Evolutionary conservation across 768 basidiomycete genomes (phyloP).

Genomic region (Kondoa malvinella): DNA sequence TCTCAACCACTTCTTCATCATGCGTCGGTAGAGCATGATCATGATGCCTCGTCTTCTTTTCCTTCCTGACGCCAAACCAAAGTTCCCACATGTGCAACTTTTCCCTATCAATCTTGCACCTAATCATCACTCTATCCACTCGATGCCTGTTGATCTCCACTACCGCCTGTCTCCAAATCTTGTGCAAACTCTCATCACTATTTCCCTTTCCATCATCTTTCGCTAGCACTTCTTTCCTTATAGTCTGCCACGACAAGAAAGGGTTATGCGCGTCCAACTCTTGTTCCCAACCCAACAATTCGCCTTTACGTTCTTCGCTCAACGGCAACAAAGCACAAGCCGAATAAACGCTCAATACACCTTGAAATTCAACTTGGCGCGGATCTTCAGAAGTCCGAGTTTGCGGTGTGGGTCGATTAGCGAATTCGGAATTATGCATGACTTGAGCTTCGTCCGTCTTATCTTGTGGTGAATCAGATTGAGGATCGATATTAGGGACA

Average conservation of each 20-base stretch:
- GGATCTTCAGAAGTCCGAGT: background rate
- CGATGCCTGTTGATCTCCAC: conserved; percentile 11
- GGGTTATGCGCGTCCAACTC: conserved; percentile 6
- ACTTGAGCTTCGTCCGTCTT: background rate
- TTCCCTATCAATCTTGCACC: conserved; percentile 9
- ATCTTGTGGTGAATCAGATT: background rate
- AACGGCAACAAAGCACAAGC: background rate
- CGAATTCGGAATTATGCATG: background rate
- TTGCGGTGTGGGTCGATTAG: background rate
- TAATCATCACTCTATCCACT: conserved; percentile 6
- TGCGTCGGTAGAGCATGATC: background rate
- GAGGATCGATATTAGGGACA: background rate
- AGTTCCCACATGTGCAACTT: conserved; percentile 8
- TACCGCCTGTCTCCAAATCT: conserved; percentile 5
- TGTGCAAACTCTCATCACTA: background rate
- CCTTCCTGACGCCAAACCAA: conserved; percentile 11
- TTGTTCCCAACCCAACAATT: background rate
- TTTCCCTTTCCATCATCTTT: background rate
- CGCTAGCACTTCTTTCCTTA: background rate
- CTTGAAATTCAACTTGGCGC: background rate
- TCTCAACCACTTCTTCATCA: background rate
- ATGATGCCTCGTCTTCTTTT: background rate
- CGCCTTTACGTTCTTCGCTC: background rate
- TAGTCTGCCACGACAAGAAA: conserved; percentile 8
- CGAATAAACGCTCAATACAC: background rate